These are phyloP conservation scores for Thielaviopsis musarum DNA, from an alignment of 2,329 filamentous ascomycete genomes.

Conservation along the genomic window DNA sequence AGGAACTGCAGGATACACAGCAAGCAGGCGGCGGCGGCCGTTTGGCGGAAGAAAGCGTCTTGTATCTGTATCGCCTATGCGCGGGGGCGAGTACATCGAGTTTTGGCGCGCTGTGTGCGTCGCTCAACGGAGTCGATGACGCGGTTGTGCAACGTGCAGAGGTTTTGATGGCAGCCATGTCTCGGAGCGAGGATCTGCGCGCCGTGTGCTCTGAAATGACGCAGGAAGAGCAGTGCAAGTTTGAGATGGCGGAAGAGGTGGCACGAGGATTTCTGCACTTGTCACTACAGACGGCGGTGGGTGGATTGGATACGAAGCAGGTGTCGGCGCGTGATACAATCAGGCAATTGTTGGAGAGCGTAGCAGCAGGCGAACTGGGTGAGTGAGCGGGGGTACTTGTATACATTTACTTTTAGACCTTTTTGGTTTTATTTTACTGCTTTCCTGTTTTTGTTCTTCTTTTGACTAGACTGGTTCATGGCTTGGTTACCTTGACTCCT, in stretches of 20 bases:
- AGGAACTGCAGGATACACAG: constrained; percentile 31
- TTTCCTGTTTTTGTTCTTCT: background rate
- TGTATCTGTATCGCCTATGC: constrained; percentile 55
- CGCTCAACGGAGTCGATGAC: constrained; percentile 64
- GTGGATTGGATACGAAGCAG: background rate
- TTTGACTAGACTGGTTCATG: background rate
- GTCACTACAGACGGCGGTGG: background rate
- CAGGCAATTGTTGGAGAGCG: background rate
- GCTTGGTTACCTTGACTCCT: constrained; percentile 5
- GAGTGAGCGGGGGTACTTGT: background rate
- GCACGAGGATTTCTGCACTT: constrained; percentile 39
- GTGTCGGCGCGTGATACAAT: constrained; percentile 8
- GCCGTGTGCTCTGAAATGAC: constrained; percentile 54
- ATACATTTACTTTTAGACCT: background rate
- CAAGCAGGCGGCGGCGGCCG: constrained; percentile 20
- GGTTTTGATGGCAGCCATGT: constrained; percentile 49
- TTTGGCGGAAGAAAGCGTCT: constrained; percentile 42
- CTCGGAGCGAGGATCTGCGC: constrained; percentile 59
- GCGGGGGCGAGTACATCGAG: constrained; percentile 59
- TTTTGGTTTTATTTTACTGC: background rate
- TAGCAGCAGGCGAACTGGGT: background rate
- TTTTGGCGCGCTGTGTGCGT: constrained; percentile 74
- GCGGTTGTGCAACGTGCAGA: constrained; percentile 61
- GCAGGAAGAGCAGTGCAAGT: constrained; percentile 40
- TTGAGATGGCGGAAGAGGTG: constrained; percentile 49